Base-by-base conservation (phyloP, 805 yeast genomes). In the Vanderwaltozyma polyspora region DNA sequence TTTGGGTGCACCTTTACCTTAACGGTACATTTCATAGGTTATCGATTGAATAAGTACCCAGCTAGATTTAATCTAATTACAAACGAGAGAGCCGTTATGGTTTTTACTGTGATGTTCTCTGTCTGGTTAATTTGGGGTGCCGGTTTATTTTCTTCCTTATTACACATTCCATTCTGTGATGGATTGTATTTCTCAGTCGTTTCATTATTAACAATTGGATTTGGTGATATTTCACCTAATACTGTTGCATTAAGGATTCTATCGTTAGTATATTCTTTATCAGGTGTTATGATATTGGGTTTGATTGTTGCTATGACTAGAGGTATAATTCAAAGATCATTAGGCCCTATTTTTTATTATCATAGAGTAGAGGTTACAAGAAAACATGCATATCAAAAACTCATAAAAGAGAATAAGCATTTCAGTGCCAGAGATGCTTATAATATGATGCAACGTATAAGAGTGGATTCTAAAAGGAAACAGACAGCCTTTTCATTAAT, bases 91-190 rank as follows among this genome's bases (percentile, higher is more conserved):
- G 73, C 76, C 10, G 62, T 86, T 39, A 83, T 85, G 76, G 52
- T 74, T 6, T 82, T 79, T 49, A 77, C 82, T 5, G 65, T 79
- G n/a, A 43, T 70, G 3, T 62, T 82, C 21, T 68, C 79, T 1
- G 45, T 72, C 4, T 84, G 94, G 93, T 58, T 82, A 15, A 67
- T 76, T 3, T 65, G 78, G 55, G 94, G 94, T 9, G 70, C 82
- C 2, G 79, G 72, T 2, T 51, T 74, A 45, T 75, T 74, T 44
- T 62, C 72, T 1, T 46, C 57, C 4, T 36, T 76, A 30, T 43
- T 74, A 26, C 52, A 62, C 28, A 47, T 74, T 8, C 61, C 67
- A 1, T 81, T 68, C 50, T 85, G 86, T 0, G 66, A 74, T n/a
- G 74, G 82, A 0, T 51, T 83, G 30, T 85, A 82, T 51, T 83